These are phyloP conservation scores for Hypomontagnella monticulosa DNA, from an alignment of 495 filamentous ascomycete genomes.

Conservation along the genomic window DNA sequence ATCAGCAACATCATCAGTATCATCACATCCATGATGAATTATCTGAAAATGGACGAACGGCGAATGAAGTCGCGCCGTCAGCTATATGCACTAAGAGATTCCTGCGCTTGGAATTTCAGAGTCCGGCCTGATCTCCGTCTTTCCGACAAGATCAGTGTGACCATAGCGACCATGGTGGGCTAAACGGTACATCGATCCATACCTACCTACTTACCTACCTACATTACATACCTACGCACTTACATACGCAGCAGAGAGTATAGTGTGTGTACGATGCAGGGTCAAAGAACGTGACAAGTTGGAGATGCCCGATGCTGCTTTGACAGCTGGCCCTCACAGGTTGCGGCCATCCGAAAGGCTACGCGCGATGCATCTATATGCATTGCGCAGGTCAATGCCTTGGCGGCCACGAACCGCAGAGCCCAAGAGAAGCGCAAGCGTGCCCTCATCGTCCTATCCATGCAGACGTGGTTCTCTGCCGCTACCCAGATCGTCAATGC, in stretches of 20 bases:
- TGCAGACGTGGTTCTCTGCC: conserved; percentile 5
- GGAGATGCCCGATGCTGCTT: conserved; percentile 44
- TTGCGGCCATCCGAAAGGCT: conserved; percentile 35
- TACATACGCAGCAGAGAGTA: conserved; percentile 9
- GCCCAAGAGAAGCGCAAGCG: conserved; percentile 9
- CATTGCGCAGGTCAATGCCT: conserved; percentile 42
- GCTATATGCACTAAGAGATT: conserved; percentile 23
- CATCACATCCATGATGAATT: conserved; percentile 13
- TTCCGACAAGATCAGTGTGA: conserved; percentile 44
- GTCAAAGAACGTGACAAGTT: conserved; percentile 44
- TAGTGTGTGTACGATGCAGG: conserved; percentile 31
- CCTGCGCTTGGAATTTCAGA: conserved; percentile 35
- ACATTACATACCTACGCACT: not conserved
- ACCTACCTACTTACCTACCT: not conserved
- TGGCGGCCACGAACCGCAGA: conserved; percentile 41
- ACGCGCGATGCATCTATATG: conserved; percentile 41
- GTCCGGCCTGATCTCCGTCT: conserved; percentile 43
- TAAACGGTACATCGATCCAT: conserved; percentile 15
- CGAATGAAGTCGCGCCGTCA: conserved; percentile 22
- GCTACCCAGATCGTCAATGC: conserved; percentile 33
- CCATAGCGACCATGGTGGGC: conserved; percentile 18
- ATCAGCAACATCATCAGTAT: conserved; percentile 15
- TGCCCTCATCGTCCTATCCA: conserved; percentile 5
- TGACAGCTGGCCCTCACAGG: conserved; percentile 43
- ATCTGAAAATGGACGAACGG: conserved; percentile 15